Evolutionary conservation across 805 yeast species (phyloP), one percentile per base, ranked within the genome.

Genomic region (Candida dajiaensis): DNA sequence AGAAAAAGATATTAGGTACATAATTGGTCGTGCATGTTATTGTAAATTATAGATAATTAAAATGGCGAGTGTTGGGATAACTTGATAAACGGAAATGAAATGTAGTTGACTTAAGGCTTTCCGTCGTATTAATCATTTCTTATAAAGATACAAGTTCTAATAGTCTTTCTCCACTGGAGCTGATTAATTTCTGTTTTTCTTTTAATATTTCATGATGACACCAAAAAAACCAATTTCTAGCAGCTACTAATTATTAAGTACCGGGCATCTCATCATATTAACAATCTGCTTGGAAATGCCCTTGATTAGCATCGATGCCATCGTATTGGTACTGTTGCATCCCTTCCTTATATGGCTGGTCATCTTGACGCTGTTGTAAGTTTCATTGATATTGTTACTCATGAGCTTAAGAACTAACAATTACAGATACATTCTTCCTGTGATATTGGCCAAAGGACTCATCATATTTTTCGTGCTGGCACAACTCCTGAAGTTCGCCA

Each of bases 1-100:
- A 73, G 75, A 63, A 74, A 76, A 63, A 66, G 73, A 54, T 44
- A 54, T 41, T 62, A 45, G 49, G 23, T 8, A 6, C 8, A 6
- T 22, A 8, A 8, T 22, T 22, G 23, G 23, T 28, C n/a, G 6
- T 28, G 31, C 13, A 28, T 4, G 39, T 18, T 33, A 11, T 23
- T 21, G 28, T 13, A 22, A 20, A 20, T 28, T 28, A 28, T 28
- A 13, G 31, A 28, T 22, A 22, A 25, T 8, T 5, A 6, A 8
- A 11, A 25, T 25, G 10, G 13, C 28, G 28, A 25, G 28, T 25
- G 28, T 11, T 25, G 3, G 28, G 28, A 25, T 13, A 28, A 28
- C 31, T 28, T n/a, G 31, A 28, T 13, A 4, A 28, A 3, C 12
- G n/a, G 31, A 7, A 28, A 28, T 13, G n/a, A n/a, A 28, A 28